Base-by-base conservation (phyloP, 2,329 filamentous ascomycete species). In the Sclerotiophoma versabilis region DNA sequence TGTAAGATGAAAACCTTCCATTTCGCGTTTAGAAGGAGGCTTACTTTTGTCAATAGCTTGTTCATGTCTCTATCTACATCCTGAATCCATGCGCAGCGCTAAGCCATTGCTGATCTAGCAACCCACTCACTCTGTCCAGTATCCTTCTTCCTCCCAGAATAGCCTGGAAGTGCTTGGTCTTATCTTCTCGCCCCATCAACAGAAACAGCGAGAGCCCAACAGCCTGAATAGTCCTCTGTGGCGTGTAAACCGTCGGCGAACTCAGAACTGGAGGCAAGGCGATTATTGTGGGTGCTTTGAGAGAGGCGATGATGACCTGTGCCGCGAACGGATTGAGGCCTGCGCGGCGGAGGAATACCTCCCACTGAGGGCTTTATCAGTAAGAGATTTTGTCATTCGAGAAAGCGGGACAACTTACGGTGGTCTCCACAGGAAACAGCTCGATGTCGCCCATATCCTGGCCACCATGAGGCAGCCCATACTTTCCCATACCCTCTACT, bases 301-400 rank as follows among this genome's bases (percentile, higher is more conserved):
- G 64, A 4, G 71, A 69, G 0, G 75, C 76, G 27, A 90, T 74
- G 1, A 91, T 77, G 9, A 79, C 78, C 68, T 92, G 89, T 2
- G 90, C 89, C 2, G 88, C 89, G 68, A 85, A 91, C 0, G 84
- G 81, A 71, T 93, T 92, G 68, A 92, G 71, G 0, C 90, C 90
- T 1, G 82, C 81, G 20, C 80, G 78, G 12, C 88, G 80, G 20
- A 93, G 77, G 57, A 90, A 89, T 9, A 84, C 38, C 69, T 92
- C 90, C 86, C 86, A 90, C 27, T 74, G 30, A 9, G 20, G 20
- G 5, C 20, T 10, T 27, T 10, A 19, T 54, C 30, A 44, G 4
- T 10, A 15, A 4, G 1, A 8, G 3, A 4, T 42, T 37, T 66
- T 30, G 61, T 52, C 14, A 17, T 49, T 10, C 2, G 2, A 11